Evolutionary conservation across 768 basidiomycete species (phyloP), one percentile per base, ranked within the genome.

Genomic region (Tricholomella constricta): DNA sequence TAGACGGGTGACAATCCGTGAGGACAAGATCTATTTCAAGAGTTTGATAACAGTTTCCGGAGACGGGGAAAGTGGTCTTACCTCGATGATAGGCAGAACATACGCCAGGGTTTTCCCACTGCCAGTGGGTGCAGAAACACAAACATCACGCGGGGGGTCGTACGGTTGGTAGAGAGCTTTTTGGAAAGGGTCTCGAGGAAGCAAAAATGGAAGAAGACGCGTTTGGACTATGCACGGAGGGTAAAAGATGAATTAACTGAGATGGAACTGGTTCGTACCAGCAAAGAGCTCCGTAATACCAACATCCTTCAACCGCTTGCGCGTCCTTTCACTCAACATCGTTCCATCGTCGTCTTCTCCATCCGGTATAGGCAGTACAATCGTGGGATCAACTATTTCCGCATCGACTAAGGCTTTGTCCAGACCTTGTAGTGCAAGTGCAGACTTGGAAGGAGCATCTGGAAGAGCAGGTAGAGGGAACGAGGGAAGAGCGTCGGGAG

Each of bases 61-160:
- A 19, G 26, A 25, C 19, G 10, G 22, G 27, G 32, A 50, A 14
- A 6, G 54, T 25, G 25, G 48, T n/a, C 71, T 52, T 52, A 89
- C 93, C 79, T 97, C 93, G 26, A 97, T 78, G 49, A 98, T 89
- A 1, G 97, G 97, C 29, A 98, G 72, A 1, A 87, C 91, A 71
- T 99, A 99, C n/a, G 93, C 91, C 25, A 99, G 78, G 0, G 96
- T 99, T 70, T 99, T 99, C 0, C 97, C 97, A 60, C 94, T 97
- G 20, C 97, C 97, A 0, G 97, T 99, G 0, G 97, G 97, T 1
- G 97, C 97, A 7, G 94, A 97, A 11, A 96, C 90, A 60, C 94
- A 95, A 11, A 94, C 79, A 69, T 99, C 97, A 23, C 78, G 78
- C 23, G 85, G 85, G 31, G 82, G 78, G 51, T 79, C 65, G 60